These are phyloP conservation scores for Zygosaccharomyces sapae DNA, from an alignment of 1,139 yeast genomes.

Conservation along the genomic window DNA sequence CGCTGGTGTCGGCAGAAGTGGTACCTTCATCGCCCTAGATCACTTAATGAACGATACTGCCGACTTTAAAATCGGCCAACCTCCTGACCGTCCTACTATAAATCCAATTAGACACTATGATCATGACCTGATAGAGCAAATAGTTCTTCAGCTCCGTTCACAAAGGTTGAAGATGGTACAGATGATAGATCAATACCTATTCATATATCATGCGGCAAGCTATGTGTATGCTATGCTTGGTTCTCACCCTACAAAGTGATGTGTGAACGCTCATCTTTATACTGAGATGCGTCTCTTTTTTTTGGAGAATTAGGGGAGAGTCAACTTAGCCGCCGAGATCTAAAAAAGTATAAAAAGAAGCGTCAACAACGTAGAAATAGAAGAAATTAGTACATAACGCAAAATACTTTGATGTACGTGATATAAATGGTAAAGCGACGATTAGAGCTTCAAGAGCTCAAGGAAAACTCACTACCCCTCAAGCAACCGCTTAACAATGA, in stretches of 20 bases:
- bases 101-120: conserved; percentile 18
- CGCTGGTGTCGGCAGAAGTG: conserved; percentile 78
- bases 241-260: neutral
- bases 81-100: neutral
- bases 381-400: no score
- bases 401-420: no score
- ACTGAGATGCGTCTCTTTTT: neutral
- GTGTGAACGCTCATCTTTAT: no score
- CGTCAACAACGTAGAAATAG: no score
- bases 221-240: conserved; percentile 14
- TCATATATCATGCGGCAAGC: conserved; percentile 34
- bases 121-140: conserved; percentile 34
- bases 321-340: conserved; percentile 13
- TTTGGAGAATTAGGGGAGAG: neutral
- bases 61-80: conserved; percentile 23
- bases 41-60: conserved; percentile 43
- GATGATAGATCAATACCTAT: conserved; percentile 32
- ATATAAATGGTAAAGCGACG: neutral
- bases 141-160: conserved; percentile 32
- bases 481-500: neutral
- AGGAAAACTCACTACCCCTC: neutral
- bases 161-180: conserved; percentile 38
- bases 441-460: neutral
- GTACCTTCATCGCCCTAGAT: conserved; percentile 66
- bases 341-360: neutral